A percentile compares a stretch with the other conserved stretches of the same genome.
Evolutionary conservation across 176 grass and related monocot species (phyloP).

Genomic region (Aegilops tauschii): DNA sequence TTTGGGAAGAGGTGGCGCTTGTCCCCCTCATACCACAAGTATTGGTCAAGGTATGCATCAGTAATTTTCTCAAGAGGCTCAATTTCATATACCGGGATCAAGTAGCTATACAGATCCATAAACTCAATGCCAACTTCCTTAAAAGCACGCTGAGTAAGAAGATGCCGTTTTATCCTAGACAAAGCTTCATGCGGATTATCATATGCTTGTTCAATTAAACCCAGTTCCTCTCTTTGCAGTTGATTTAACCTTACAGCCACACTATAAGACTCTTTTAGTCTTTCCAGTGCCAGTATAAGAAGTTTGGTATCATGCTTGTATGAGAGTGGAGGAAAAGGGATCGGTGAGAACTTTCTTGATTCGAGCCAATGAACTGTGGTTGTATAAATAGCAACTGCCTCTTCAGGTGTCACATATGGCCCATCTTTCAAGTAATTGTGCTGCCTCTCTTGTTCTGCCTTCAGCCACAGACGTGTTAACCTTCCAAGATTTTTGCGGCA

Average conservation of each 20-base stretch:
- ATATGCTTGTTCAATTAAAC: constrained; percentile 96
- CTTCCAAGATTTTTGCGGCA: constrained; percentile 97
- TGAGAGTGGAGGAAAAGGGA: constrained; percentile 90
- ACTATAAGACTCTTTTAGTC: constrained; percentile 96
- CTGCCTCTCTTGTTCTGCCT: constrained; percentile 97
- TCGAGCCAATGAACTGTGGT: constrained; percentile 98
- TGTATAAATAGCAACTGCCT: constrained; percentile 95
- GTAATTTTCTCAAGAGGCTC: constrained; percentile 98
- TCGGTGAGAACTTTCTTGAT: constrained; percentile 93
- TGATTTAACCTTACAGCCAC: constrained; percentile 96
- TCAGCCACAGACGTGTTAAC: constrained; percentile 91
- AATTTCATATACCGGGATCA: constrained; percentile 99
- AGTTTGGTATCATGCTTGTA: constrained; percentile 99
- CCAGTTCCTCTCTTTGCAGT: constrained; percentile 85
- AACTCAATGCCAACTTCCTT: constrained; percentile 99
- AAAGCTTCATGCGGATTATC: constrained; percentile 97
- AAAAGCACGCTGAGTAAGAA: constrained; percentile 98
- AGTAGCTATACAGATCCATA: constrained; percentile 97
- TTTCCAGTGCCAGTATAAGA: constrained; percentile 91
- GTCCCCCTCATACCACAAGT: constrained; percentile 96
- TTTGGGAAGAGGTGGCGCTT: constrained; percentile 94
- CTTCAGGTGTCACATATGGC: constrained; percentile 97
- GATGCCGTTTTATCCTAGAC: constrained; percentile 95
- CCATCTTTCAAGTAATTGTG: constrained; percentile 99
- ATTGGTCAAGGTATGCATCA: constrained; percentile 98